Evolutionary conservation across 2,329 filamentous ascomycete species (phyloP), one percentile per base, ranked within the genome.

Genomic region (Phaeomoniella chlamydospora): DNA sequence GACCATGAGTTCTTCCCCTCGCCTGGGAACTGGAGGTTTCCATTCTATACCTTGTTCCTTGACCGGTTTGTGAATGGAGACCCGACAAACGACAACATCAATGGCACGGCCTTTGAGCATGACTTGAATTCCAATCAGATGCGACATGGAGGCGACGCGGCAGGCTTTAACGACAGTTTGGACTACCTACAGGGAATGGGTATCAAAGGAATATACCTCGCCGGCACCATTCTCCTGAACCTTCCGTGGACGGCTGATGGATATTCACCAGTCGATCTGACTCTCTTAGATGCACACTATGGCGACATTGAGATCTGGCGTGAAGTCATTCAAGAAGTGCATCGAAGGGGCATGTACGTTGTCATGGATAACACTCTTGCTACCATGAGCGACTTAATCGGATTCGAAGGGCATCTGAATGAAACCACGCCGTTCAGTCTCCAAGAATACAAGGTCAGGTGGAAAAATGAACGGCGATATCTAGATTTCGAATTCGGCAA

Each of bases 111-210:
- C 3, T 71, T 61, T 50, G 67, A 71, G 43, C 59, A 65, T 37
- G 65, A 71, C 45, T 53, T 57, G 41, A 59, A 56, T 43, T 60
- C 56, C 45, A 70, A 63, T 34, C 66, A 70, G 46, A 57, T 70
- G 39, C 63, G 67, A 26, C 61, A 64, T 49, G 67, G 67, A 31
- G 67, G 67, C 35, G 67, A 70, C 42, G 45, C 67, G 18, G 50
- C 56, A 33, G 67, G 67, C n/a, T 42, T 70, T 17, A 45, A 58
- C 36, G 61, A 69, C 41, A 62, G 59, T 18, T 50, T 70, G 33
- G 67, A 71, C 47, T 71, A 71, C 45, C 56, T 71, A 17, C 57
- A 63, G 37, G 68, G 65, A 40, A 63, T 68, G 56, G 68, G 66
- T 32, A 61, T 68, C 44, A 64, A 62, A 50, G 64, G 53, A 11